phyloP scores from a whole-genome alignment of 1,284 basidiomycete genomes.

The Boletellus deceptivus region DNA sequence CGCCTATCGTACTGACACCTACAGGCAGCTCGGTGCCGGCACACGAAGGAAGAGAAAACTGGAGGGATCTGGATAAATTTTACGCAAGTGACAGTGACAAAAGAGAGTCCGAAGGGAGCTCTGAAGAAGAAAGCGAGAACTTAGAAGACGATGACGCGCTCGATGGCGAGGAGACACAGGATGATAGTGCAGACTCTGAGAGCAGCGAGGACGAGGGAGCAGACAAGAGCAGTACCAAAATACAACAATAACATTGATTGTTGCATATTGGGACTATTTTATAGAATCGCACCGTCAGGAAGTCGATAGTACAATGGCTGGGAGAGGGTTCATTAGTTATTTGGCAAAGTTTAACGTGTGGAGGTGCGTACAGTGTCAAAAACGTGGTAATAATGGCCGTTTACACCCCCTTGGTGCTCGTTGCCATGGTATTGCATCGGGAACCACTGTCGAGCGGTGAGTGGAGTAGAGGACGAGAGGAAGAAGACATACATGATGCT shows the following conservation, averaged over 20 bases:
- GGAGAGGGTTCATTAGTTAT: conserved; percentile 4
- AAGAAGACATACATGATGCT: conserved; percentile 51
- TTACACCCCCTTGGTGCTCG: conserved; percentile 51
- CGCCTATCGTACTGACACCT: conserved; percentile 55
- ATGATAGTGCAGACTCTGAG: conserved; percentile 28
- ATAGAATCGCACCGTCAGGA: conserved; percentile 52
- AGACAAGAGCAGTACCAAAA: conserved; percentile 4
- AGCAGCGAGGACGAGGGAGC: conserved; percentile 16
- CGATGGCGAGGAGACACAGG: conserved; percentile 34
- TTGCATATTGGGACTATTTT: conserved; percentile 17
- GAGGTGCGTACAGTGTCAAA: conserved; percentile 56
- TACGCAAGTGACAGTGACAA: conserved; percentile 46
- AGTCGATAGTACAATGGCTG: conserved; percentile 69
- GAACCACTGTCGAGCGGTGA: conserved; percentile 57
- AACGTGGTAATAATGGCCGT: conserved; percentile 75
- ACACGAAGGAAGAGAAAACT: conserved; percentile 43
- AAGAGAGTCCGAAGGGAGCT: conserved; percentile 19
- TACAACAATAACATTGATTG: conserved; percentile 15
- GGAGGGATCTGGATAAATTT: conserved; percentile 67
- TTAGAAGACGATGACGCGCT: conserved; percentile 36
- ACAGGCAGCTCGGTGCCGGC: conserved; percentile 43
- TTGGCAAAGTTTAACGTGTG: background rate
- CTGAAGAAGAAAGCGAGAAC: conserved; percentile 29
- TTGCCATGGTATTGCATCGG: conserved; percentile 66
- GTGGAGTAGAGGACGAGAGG: background rate